Evolutionary conservation across 2,329 filamentous ascomycete genomes (phyloP).

Genomic region (Neofusicoccum ribis): DNA sequence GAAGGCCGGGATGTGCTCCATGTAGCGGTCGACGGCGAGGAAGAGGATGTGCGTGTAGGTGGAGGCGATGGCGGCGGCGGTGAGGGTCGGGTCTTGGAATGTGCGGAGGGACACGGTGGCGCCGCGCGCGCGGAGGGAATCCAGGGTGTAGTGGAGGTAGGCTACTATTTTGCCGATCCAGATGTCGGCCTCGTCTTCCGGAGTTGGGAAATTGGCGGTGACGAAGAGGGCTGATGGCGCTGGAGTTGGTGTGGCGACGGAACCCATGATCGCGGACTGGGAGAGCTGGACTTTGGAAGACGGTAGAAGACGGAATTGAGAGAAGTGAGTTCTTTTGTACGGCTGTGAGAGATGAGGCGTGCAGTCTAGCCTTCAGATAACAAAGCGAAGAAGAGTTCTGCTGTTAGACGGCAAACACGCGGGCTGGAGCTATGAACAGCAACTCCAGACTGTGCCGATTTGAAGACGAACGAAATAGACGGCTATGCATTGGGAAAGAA

Average conservation of each 20-base stretch:
- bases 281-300: not conserved
- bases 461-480: no score
- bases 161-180: conserved; percentile 16
- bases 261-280: not conserved
- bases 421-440: no score
- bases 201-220: conserved; percentile 3
- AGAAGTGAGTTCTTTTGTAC: no score
- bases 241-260: not conserved
- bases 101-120: not conserved
- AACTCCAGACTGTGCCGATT: no score
- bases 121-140: not conserved
- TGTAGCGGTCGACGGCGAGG: conserved; percentile 15
- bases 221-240: conserved; percentile 1
- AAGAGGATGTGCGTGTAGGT: conserved; percentile 18
- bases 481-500: not conserved
- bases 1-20: conserved; percentile 14
- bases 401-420: not conserved
- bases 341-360: not conserved
- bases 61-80: conserved; percentile 1
- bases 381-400: not conserved
- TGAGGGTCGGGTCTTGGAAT: conserved; percentile 1
- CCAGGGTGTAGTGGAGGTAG: not conserved
- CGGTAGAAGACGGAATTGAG: not conserved
- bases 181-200: not conserved
- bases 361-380: not conserved